Conservation (phyloP, 345 rosid genomes). For the Punica granatum region DNA sequence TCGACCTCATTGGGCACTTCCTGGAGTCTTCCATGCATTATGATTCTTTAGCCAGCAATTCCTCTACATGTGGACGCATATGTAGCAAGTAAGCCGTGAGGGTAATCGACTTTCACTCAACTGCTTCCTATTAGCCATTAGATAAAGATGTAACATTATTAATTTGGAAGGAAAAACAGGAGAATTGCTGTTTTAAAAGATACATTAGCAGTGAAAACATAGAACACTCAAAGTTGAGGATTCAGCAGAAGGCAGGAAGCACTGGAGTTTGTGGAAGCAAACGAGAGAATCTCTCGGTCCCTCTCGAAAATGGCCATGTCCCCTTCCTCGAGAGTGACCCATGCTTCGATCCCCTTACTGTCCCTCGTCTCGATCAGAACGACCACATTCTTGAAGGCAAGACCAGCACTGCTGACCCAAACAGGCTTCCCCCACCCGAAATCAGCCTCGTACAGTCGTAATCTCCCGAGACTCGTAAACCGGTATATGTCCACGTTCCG, state of each 20-base stretch:
- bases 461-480: slow-evolving; percentile 20
- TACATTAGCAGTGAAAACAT: background rate
- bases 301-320: slow-evolving; percentile 17
- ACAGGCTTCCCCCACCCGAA: slow-evolving; percentile 28
- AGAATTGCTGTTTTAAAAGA: background rate
- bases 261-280: slow-evolving; percentile 15
- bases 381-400: slow-evolving; percentile 3
- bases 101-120: no score
- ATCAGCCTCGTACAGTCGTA: slow-evolving; percentile 21
- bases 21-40: no score
- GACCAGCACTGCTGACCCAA: slow-evolving; percentile 13
- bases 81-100: background rate
- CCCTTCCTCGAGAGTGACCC: slow-evolving; percentile 18
- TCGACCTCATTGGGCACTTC: background rate
- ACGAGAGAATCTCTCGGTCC: slow-evolving; percentile 9
- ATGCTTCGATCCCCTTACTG: slow-evolving; percentile 23
- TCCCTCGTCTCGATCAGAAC: slow-evolving; percentile 11
- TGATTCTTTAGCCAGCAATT: background rate
- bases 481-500: background rate
- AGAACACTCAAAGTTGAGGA: slow-evolving; percentile 4
- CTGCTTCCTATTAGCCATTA: no score
- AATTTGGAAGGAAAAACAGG: background rate
- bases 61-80: background rate
- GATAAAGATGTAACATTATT: background rate
- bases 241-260: background rate